Conservation (phyloP, 441 rosid species). For the Flueggea neowawraea region DNA sequence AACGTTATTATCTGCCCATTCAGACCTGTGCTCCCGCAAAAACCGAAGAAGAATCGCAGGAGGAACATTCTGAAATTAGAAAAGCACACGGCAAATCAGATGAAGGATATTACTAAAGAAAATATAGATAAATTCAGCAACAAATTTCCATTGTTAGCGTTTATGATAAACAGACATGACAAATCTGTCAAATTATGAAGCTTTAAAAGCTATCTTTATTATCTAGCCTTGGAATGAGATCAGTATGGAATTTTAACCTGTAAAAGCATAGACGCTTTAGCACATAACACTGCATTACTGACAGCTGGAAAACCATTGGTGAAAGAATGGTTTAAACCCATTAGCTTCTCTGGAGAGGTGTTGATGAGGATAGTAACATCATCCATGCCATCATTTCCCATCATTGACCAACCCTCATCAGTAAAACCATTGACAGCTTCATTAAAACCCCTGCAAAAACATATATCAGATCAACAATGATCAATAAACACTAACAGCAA, state of each 20-base stretch:
- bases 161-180: no score
- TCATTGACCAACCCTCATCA: conserved; percentile 96
- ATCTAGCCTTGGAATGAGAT: background rate
- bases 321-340: conserved; percentile 84
- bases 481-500: conserved; percentile 2
- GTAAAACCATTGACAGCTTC: conserved; percentile 94
- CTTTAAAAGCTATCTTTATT: background rate
- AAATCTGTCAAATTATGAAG: no score
- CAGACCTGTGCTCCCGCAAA: conserved; percentile 94
- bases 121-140: no score
- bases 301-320: conserved; percentile 82
- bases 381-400: conserved; percentile 90
- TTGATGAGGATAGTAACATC: conserved; percentile 90
- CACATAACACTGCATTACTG: conserved; percentile 77
- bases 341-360: conserved; percentile 88
- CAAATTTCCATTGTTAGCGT: no score
- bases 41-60: conserved; percentile 93
- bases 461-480: conserved; percentile 17
- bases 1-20: conserved; percentile 95
- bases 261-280: conserved; percentile 97
- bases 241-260: conserved; percentile 45
- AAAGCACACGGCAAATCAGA: background rate
- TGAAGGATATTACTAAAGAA: no score
- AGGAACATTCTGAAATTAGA: conserved; percentile 69
- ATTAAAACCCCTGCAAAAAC: conserved; percentile 71